Evolutionary conservation across 352 stramenopile species (phyloP).

Genomic region (Phytophthora litchii): DNA sequence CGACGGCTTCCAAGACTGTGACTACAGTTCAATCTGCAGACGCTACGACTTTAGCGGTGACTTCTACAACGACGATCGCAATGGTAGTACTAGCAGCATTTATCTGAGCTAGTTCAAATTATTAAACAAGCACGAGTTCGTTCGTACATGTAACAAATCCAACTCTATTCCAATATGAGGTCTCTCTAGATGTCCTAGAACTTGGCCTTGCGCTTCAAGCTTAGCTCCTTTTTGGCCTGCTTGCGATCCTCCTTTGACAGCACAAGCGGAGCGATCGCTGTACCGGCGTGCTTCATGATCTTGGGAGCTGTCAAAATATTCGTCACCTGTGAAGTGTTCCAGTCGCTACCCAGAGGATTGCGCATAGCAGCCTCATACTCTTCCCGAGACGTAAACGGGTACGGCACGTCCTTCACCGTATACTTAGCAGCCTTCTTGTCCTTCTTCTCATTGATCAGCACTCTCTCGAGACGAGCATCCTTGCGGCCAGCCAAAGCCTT

Average conservation of each 20-base stretch:
- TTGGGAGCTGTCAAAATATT: slow-evolving; percentile 94
- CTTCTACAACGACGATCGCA: slow-evolving; percentile 7
- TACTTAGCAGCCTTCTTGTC: slow-evolving; percentile 90
- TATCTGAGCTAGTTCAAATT: slow-evolving; percentile 18
- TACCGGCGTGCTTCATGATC: slow-evolving; percentile 92
- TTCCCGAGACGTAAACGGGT: slow-evolving; percentile 96
- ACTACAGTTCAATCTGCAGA: slow-evolving; percentile 19
- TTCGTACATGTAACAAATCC: slow-evolving; percentile 35
- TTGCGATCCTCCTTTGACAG: slow-evolving; percentile 89
- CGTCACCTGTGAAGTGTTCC: slow-evolving; percentile 93
- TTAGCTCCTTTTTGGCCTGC: slow-evolving; percentile 77
- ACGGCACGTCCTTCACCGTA: slow-evolving; percentile 92
- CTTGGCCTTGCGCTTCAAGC: slow-evolving; percentile 83
- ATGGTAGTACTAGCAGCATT: slow-evolving; percentile 10
- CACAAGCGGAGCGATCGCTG: slow-evolving; percentile 94
- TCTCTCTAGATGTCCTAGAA: slow-evolving; percentile 46
- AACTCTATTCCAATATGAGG: slow-evolving; percentile 36
- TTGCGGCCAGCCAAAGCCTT: slow-evolving; percentile 68
- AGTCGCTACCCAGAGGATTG: slow-evolving; percentile 93
- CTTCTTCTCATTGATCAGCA: slow-evolving; percentile 90
- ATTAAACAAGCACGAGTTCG: slow-evolving; percentile 16
- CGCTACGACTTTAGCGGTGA: background rate
- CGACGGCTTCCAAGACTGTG: slow-evolving; percentile 21
- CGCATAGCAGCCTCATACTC: slow-evolving; percentile 98
- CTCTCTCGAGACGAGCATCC: slow-evolving; percentile 69